Evolutionary conservation across 371 early-diverging fungal species (phyloP).

Genomic region (Mortierella sp.): DNA sequence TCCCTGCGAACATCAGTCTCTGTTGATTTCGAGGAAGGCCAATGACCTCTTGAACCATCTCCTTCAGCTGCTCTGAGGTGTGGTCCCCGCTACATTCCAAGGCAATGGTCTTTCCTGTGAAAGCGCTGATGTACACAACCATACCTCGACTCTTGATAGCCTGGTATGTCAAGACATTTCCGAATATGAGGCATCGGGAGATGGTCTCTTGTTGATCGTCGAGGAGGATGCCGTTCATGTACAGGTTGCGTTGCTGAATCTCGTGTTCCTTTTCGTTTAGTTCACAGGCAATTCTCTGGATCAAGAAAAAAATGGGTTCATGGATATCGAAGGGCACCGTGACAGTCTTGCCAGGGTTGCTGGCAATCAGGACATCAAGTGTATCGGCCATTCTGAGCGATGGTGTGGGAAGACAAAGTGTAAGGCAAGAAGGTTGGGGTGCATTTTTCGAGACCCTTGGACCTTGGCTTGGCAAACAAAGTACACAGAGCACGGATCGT

Average conservation of each 20-base stretch:
- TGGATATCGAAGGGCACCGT: neutral
- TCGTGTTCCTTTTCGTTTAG: neutral
- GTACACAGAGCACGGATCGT: no score
- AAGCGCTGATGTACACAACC: neutral
- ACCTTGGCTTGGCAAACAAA: no score
- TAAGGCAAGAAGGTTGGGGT: no score
- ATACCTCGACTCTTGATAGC: neutral
- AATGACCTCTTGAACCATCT: slow-evolving; percentile 67
- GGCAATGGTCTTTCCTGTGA: slow-evolving; percentile 52
- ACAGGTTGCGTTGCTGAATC: neutral
- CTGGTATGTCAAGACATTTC: neutral
- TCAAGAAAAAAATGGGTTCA: slow-evolving; percentile 11
- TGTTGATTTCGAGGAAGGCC: slow-evolving; percentile 36
- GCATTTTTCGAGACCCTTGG: no score
- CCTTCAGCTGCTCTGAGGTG: slow-evolving; percentile 72
- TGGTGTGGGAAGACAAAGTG: no score
- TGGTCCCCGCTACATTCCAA: slow-evolving; percentile 67
- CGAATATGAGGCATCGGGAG: slow-evolving; percentile 1
- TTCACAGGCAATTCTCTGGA: neutral
- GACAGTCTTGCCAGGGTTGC: slow-evolving; percentile 5
- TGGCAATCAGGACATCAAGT: slow-evolving; percentile 3
- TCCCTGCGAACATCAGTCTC: slow-evolving; percentile 82
- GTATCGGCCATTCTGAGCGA: slow-evolving; percentile 5
- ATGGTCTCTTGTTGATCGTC: neutral
- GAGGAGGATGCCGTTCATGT: slow-evolving; percentile 2